These are phyloP conservation scores for Chalaropsis thielavioides DNA, from an alignment of 2,329 filamentous ascomycete species.

Conservation along the genomic window DNA sequence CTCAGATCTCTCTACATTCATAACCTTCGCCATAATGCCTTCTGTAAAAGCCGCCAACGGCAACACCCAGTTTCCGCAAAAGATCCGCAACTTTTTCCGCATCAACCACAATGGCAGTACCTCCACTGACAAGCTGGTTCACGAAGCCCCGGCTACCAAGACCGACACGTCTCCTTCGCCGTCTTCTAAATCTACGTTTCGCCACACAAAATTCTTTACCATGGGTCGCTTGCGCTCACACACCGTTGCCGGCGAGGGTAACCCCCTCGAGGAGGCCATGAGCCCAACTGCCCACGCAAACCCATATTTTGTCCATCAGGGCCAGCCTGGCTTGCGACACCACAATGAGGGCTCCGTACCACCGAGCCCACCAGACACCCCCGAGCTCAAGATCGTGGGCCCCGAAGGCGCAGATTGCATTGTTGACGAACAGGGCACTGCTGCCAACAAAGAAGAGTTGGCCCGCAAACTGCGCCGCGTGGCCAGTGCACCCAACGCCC, in stretches of 20 bases:
- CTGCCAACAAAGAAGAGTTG: conserved; percentile 80
- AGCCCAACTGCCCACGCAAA: conserved; percentile 92
- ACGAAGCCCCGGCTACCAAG: conserved; percentile 14
- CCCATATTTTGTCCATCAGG: conserved; percentile 94
- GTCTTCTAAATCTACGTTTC: conserved; percentile 47
- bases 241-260: conserved; percentile 85
- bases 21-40: conserved; percentile 29
- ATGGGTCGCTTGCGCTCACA: conserved; percentile 78
- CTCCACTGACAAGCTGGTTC: conserved; percentile 16
- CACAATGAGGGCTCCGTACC: conserved; percentile 90
- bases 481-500: conserved; percentile 90
- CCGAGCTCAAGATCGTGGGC: conserved; percentile 58
- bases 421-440: conserved; percentile 48
- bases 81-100: conserved; percentile 57
- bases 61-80: conserved; percentile 49
- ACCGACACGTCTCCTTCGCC: conserved; percentile 20
- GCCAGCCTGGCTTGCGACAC: conserved; percentile 80
- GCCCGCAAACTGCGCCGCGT: conserved; percentile 86
- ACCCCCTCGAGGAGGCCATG: conserved; percentile 72
- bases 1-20: neutral
- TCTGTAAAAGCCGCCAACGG: conserved; percentile 39
- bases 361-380: conserved; percentile 82
- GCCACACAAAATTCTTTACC: conserved; percentile 78
- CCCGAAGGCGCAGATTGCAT: conserved; percentile 37
- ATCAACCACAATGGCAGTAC: conserved; percentile 32